Conservation (phyloP, 2,329 filamentous ascomycete species). For the Apiospora koreana region DNA sequence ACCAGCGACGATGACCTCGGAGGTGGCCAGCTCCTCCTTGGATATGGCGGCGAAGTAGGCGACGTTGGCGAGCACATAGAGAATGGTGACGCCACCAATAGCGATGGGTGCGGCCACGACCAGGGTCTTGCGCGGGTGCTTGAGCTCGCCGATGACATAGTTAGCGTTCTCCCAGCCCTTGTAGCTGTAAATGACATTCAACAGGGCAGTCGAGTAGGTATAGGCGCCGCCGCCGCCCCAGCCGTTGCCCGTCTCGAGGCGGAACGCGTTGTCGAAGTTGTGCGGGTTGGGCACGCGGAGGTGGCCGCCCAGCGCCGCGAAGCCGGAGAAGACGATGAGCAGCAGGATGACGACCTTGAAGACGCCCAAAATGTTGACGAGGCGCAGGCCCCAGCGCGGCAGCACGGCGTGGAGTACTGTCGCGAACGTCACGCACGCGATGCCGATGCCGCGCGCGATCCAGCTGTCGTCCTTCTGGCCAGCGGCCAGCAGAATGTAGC, state of each 20-base stretch:
- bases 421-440: conserved; percentile 55
- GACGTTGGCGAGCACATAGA: conserved; percentile 65
- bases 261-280: conserved; percentile 60
- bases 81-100: conserved; percentile 57
- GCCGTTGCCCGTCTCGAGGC: conserved; percentile 41
- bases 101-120: conserved; percentile 58
- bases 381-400: conserved; percentile 59
- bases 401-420: conserved; percentile 52
- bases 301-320: conserved; percentile 55
- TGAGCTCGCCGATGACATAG: conserved; percentile 61
- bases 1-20: conserved; percentile 61
- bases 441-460: conserved; percentile 57
- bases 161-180: conserved; percentile 67
- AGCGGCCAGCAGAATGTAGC: conserved; percentile 58
- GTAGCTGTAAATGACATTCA: conserved; percentile 62
- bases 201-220: conserved; percentile 57
- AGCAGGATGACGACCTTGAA: conserved; percentile 63
- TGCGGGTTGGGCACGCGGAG: conserved; percentile 49
- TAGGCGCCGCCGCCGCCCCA: conserved; percentile 51
- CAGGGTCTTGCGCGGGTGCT: conserved; percentile 55
- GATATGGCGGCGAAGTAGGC: conserved; percentile 66
- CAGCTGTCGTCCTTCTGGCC: conserved; percentile 52
- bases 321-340: conserved; percentile 63
- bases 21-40: conserved; percentile 56
- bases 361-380: conserved; percentile 59